Percentiles rank a stretch among this genome's conserved stretches.
Evolutionary conservation across 345 rosid genomes (phyloP).

Genomic region (Bretschneidera sinensis): DNA sequence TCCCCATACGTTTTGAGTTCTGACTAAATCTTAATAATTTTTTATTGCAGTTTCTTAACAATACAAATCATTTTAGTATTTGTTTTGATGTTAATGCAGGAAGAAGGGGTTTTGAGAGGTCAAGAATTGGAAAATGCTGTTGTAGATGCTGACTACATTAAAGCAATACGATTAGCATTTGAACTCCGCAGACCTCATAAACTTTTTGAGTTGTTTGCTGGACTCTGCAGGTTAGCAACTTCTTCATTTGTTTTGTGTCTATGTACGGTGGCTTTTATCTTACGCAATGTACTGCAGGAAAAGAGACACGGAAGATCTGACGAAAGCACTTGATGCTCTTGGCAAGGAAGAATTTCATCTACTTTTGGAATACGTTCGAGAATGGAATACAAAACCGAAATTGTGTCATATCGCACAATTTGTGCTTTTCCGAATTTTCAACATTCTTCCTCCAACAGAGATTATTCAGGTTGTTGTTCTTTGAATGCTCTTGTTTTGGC

Average conservation of each 20-base stretch:
- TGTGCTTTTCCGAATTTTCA: slow-evolving; percentile 67
- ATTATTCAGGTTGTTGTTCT: slow-evolving; percentile 61
- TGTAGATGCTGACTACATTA: slow-evolving; percentile 65
- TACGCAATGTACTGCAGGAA: slow-evolving; percentile 39
- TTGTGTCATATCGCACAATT: slow-evolving; percentile 83
- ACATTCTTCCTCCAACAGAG: slow-evolving; percentile 66
- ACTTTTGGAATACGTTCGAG: slow-evolving; percentile 79
- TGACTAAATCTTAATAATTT: not conserved
- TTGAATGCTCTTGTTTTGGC: not conserved
- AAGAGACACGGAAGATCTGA: slow-evolving; percentile 46
- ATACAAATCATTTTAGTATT: not conserved
- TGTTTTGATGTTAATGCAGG: slow-evolving; percentile 40
- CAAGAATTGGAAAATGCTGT: slow-evolving; percentile 91
- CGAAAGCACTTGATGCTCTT: slow-evolving; percentile 61
- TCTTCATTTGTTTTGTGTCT: slow-evolving; percentile 4
- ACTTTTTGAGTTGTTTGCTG: slow-evolving; percentile 66
- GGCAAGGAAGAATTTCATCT: slow-evolving; percentile 55
- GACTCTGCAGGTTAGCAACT: slow-evolving; percentile 61
- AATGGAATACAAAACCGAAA: slow-evolving; percentile 95
- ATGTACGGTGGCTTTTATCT: slow-evolving; percentile 8
- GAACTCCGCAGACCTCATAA: slow-evolving; percentile 81
- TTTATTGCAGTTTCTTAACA: not conserved
- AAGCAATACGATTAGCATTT: slow-evolving; percentile 81
- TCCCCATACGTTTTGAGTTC: too few relatives aligned
- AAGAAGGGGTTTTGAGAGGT: slow-evolving; percentile 64